Conservation (phyloP, 1,139 yeast species). For the Yamadazyma sp. region DNA sequence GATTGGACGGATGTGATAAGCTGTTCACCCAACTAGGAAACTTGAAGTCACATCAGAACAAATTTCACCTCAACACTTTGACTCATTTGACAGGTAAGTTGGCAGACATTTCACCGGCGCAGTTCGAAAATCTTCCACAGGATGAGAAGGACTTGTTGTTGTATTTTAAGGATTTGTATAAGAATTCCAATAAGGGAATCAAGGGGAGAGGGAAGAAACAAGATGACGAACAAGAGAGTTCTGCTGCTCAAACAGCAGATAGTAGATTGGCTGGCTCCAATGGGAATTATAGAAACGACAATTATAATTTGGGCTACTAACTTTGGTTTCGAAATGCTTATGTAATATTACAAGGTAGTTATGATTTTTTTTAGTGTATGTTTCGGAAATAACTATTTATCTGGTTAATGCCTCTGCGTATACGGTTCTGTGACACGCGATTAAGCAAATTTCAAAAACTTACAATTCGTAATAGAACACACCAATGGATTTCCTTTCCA, state of each 20-base stretch:
- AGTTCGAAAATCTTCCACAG: conserved; percentile 51
- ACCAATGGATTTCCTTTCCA: conserved; percentile 59
- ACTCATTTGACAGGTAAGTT: conserved; percentile 61
- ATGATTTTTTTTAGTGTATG: not conserved
- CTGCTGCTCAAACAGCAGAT: not conserved
- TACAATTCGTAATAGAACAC: not conserved
- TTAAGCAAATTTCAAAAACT: too few species aligned
- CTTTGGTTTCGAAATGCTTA: not conserved
- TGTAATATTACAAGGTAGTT: conserved; percentile 1
- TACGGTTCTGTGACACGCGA: not conserved
- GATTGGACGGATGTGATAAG: conserved; percentile 78
- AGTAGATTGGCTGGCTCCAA: conserved; percentile 5
- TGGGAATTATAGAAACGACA: conserved; percentile 2
- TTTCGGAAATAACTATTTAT: not conserved
- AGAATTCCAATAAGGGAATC: conserved; percentile 86
- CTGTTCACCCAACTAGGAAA: conserved; percentile 90
- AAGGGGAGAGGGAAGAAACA: conserved; percentile 74
- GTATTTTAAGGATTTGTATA: conserved; percentile 79
- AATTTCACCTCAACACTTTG: conserved; percentile 76
- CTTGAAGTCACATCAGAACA: conserved; percentile 88
- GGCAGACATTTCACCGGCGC: conserved; percentile 53
- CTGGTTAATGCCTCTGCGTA: not conserved
- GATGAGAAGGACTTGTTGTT: conserved; percentile 68
- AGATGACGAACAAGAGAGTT: not conserved
- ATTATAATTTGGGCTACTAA: conserved; percentile 3